These are phyloP conservation scores for Hypoxylon lenormandii DNA, from an alignment of 495 filamentous ascomycete species.

Conservation along the genomic window DNA sequence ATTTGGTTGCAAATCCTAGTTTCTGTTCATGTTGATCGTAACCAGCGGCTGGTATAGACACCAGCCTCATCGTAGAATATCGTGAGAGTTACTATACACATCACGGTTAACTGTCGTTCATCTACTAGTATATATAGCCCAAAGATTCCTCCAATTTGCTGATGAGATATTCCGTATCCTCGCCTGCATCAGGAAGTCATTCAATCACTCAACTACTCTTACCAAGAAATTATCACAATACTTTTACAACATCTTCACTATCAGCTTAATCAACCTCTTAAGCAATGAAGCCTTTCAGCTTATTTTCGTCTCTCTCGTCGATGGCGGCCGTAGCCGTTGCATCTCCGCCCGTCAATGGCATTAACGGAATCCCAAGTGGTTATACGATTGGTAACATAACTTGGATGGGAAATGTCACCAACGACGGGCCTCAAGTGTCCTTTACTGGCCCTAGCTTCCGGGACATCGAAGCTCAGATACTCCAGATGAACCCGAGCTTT, in stretches of 20 bases:
- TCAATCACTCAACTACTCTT: not conserved
- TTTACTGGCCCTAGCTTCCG: conserved; percentile 22
- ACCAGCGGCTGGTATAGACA: too few relatives aligned
- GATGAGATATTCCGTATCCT: too few relatives aligned
- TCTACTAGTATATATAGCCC: too few relatives aligned
- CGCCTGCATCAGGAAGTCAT: too few relatives aligned
- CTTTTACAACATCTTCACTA: not conserved
- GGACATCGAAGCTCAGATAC: conserved; percentile 38
- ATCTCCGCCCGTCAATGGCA: not conserved
- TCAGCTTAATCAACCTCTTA: not conserved
- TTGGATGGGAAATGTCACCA: conserved; percentile 27
- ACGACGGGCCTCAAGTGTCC: conserved; percentile 13
- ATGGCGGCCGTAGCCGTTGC: not conserved
- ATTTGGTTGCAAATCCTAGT: too few relatives aligned
- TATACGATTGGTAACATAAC: conserved; percentile 21
- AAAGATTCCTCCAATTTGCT: too few relatives aligned
- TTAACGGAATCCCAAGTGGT: not conserved
- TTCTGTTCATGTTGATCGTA: too few relatives aligned
- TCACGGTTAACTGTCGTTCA: too few relatives aligned
- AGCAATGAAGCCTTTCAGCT: conserved; percentile 14
- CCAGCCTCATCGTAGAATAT: too few relatives aligned
- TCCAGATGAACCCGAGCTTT: conserved; percentile 18
- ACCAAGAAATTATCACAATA: not conserved
- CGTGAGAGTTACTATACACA: too few relatives aligned
- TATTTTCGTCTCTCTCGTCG: conserved; percentile 7